Evolutionary conservation across 768 basidiomycete genomes (phyloP).

Genomic region (Cantharellus cinnabarinus): DNA sequence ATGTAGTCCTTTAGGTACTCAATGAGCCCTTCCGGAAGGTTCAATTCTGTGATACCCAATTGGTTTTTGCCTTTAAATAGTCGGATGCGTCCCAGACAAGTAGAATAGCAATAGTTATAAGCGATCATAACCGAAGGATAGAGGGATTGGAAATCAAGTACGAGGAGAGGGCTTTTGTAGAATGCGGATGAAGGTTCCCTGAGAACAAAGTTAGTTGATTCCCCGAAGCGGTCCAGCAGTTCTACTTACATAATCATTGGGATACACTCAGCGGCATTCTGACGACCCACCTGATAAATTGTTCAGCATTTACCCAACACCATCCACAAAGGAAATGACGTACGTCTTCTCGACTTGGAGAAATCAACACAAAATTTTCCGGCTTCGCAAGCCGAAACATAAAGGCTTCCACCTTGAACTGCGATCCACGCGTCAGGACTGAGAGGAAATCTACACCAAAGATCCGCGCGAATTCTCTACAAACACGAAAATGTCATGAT

Average conservation of each 20-base stretch:
- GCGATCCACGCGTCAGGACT: conserved; percentile 83
- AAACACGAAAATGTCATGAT: too few relatives aligned
- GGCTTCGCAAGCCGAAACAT: conserved; percentile 96
- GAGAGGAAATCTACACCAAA: conserved; percentile 96
- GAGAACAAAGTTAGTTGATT: conserved; percentile 36
- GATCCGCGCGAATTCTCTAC: conserved; percentile 88
- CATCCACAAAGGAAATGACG: conserved; percentile 10
- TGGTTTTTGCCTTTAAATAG: conserved; percentile 69
- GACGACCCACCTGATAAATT: conserved; percentile 58
- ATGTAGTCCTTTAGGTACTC: conserved; percentile 56
- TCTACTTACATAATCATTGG: conserved; percentile 6
- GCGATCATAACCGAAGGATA: conserved; percentile 99
- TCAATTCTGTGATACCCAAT: conserved; percentile 55
- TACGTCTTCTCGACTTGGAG: conserved; percentile 75
- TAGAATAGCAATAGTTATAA: conserved; percentile 94
- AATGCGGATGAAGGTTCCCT: conserved; percentile 78
- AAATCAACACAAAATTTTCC: conserved; percentile 76
- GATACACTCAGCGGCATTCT: conserved; percentile 83
- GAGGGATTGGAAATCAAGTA: conserved; percentile 88
- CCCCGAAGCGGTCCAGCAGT: too few relatives aligned
- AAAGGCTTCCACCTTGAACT: conserved; percentile 98
- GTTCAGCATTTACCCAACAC: not conserved
- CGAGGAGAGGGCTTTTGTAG: conserved; percentile 79
- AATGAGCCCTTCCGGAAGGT: conserved; percentile 45
- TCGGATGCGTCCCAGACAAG: conserved; percentile 75